Evolutionary conservation across 2,329 filamentous ascomycete species (phyloP).

Genomic region (Sphaerulina vaccinii): DNA sequence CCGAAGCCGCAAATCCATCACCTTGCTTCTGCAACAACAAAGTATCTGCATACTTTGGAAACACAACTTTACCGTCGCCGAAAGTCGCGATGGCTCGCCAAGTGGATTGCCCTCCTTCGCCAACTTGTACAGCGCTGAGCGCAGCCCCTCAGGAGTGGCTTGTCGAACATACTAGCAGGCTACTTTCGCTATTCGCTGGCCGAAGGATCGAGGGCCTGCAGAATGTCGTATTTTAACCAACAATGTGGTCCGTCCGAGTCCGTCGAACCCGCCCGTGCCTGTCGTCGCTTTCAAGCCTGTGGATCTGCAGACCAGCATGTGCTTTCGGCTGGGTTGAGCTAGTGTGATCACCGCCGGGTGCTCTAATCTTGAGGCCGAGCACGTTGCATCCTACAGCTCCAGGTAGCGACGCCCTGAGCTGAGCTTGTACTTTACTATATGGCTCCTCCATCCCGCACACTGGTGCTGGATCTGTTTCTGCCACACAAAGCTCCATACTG

Average conservation of each 20-base stretch:
- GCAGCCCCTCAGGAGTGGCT: background rate
- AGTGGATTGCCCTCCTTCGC: no score
- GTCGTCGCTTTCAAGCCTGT: no score
- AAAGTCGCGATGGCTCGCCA: background rate
- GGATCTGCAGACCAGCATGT: slow-evolving; percentile 14
- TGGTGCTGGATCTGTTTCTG: background rate
- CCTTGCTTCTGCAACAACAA: background rate
- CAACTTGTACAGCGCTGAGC: no score
- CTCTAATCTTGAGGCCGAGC: slow-evolving; percentile 18
- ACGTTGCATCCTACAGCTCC: slow-evolving; percentile 16
- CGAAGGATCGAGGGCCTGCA: slow-evolving; percentile 22
- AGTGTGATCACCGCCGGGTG: slow-evolving; percentile 12
- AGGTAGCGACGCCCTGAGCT: slow-evolving; percentile 12
- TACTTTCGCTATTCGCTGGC: slow-evolving; percentile 7
- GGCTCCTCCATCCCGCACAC: slow-evolving; percentile 12
- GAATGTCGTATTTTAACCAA: slow-evolving; percentile 16
- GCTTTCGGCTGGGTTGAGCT: slow-evolving; percentile 11
- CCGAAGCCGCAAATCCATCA: background rate
- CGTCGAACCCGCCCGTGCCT: slow-evolving; percentile 20
- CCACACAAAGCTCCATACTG: background rate
- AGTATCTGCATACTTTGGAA: background rate
- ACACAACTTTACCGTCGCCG: background rate
- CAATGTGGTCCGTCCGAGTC: slow-evolving; percentile 19
- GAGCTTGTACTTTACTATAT: slow-evolving; percentile 19
- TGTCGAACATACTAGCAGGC: no score